Base-by-base conservation (phyloP, 1,284 basidiomycete genomes). In the Thecaphora thlaspeos region DNA sequence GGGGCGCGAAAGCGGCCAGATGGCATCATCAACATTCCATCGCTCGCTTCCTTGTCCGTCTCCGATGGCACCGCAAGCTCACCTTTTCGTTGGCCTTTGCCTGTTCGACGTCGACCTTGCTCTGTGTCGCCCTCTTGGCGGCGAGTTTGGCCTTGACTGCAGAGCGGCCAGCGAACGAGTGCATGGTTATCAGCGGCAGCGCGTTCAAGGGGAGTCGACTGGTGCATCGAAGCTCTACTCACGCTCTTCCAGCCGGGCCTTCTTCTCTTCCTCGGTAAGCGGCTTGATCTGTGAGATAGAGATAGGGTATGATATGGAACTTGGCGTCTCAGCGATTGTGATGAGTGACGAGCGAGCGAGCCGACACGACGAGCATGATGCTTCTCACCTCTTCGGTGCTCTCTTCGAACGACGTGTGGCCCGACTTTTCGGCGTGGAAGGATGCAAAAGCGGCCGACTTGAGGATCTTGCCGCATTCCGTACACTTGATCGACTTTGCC, bases 401-500 rank as follows among this genome's bases (percentile, higher is more conserved):
- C 78, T 98, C 93, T 75, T 94, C 91, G 67, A 96, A 96, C 30
- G 73, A 62, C 21, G 69, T 87, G 76, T 97, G 93, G 0, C 93
- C 93, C 61, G 87, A 89, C 81, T 92, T 93, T 79, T 95, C 91
- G 2, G 93, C 93, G 74, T 97, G 93, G 80, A 87, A 96, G 69
- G 88, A 89, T 18, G 93, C 93, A 12, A 94, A 82, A 1, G 89
- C 90, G 7, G 89, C 87, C 61, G 90, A 91, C 75, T 85, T 87
- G 82, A 78, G 69, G 23, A 65, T 45, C 49, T 76, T 77, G 37
- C 66, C 64, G 42, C 75, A 77, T 17, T 70, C 69, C 42, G 60
- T 51, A 58, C 75, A 77, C 40, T 71, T 68, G 60, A 77, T 72
- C 2, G 70, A 73, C 55, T 73, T 68, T 14, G 73, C 66, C 22